Conservation (phyloP, 202 grass and related monocot genomes). For the Miscanthus sacchariflorus region DNA sequence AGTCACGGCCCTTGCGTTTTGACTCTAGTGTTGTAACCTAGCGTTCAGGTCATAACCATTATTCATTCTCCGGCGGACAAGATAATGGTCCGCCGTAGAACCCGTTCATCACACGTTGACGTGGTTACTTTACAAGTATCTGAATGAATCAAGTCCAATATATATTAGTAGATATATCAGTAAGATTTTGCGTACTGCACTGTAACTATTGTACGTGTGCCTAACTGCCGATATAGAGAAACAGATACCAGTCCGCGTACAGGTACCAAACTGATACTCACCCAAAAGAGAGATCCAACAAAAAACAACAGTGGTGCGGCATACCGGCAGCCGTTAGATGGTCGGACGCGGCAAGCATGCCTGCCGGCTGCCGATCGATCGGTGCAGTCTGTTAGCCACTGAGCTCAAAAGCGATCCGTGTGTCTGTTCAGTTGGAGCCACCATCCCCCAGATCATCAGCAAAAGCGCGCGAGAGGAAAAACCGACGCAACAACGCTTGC, state of each 20-base stretch:
- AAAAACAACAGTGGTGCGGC: not conserved
- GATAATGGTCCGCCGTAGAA: not conserved
- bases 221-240: not conserved
- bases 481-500: not conserved
- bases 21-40: slow-evolving; percentile 47
- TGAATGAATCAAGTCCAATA: no score
- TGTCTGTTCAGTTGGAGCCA: slow-evolving; percentile 22
- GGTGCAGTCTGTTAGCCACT: slow-evolving; percentile 12
- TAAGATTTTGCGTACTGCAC: not conserved
- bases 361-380: not conserved
- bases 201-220: not conserved
- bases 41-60: slow-evolving; percentile 21
- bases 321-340: not conserved
- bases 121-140: no score
- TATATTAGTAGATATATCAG: not conserved
- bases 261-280: not conserved
- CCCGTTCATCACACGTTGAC: no score
- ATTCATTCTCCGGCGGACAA: not conserved
- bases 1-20: slow-evolving; percentile 19
- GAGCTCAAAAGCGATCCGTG: not conserved
- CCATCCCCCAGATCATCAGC: not conserved
- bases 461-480: not conserved
- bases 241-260: not conserved
- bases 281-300: not conserved
- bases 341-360: not conserved